phyloP scores from a whole-genome alignment of 2,329 filamentous ascomycete species.

The Cordyceps pruinosa region DNA sequence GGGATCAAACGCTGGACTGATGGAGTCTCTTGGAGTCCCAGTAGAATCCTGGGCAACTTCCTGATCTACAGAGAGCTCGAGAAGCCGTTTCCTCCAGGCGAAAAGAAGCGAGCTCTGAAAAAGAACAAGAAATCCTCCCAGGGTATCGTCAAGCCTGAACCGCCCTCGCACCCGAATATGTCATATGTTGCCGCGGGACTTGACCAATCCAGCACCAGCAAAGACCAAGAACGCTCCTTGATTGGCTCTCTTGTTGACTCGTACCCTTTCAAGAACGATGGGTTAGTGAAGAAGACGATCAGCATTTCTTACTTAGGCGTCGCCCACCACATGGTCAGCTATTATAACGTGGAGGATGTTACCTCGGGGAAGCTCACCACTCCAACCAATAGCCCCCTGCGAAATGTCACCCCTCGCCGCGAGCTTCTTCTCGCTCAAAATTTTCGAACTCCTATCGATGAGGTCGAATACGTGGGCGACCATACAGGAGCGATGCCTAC shows the following conservation, averaged over 20 bases:
- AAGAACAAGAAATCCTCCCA: conserved; percentile 42
- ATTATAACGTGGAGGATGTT: conserved; percentile 81
- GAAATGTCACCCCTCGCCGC: conserved; percentile 44
- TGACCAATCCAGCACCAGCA: conserved; percentile 14
- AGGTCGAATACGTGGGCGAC: conserved; percentile 37
- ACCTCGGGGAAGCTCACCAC: conserved; percentile 50
- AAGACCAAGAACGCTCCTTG: conserved; percentile 37
- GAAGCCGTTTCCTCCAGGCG: conserved; percentile 69
- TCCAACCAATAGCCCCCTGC: conserved; percentile 43
- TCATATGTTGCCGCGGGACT: conserved; percentile 14
- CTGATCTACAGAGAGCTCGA: conserved; percentile 79
- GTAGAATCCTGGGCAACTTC: conserved; percentile 76
- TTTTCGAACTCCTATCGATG: conserved; percentile 60
- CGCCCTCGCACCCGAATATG: conserved; percentile 19
- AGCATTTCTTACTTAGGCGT: conserved; percentile 68
- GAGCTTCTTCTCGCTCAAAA: conserved; percentile 57
- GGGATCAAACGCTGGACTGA: conserved; percentile 95
- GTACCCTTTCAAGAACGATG: conserved; percentile 76
- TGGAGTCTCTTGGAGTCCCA: conserved; percentile 85
- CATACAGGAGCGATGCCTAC: conserved; percentile 8
- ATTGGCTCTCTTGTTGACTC: conserved; percentile 85
- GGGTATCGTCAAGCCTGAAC: conserved; percentile 31
- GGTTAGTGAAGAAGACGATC: conserved; percentile 89
- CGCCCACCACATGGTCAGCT: conserved; percentile 80
- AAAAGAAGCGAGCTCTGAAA: conserved; percentile 80